These are phyloP conservation scores for Inonotus hispidus DNA, from an alignment of 1,284 basidiomycete species.

Conservation along the genomic window DNA sequence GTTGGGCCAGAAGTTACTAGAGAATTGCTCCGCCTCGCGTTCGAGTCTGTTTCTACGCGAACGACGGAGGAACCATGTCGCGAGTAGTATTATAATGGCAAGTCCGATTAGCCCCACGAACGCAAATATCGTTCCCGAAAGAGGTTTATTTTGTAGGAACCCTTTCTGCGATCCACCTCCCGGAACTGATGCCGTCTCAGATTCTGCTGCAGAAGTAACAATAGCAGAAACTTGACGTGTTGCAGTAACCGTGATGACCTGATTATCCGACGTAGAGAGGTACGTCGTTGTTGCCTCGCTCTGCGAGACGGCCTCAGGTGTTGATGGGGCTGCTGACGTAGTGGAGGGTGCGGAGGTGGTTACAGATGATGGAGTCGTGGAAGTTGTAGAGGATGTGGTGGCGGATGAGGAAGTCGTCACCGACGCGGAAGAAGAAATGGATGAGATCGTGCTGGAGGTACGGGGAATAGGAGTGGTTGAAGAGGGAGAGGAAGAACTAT, in stretches of 20 bases:
- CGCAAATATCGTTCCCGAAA: constrained; percentile 52
- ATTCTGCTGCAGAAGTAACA: constrained; percentile 5
- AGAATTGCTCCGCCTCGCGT: constrained; percentile 21
- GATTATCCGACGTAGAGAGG: constrained; percentile 21
- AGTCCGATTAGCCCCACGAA: constrained; percentile 48
- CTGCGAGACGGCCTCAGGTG: constrained; percentile 6
- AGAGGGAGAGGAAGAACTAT: constrained; percentile 4
- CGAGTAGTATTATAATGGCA: constrained; percentile 38
- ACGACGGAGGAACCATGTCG: constrained; percentile 45
- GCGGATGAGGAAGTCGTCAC: background rate
- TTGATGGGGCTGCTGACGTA: background rate
- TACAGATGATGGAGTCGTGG: constrained; percentile 17
- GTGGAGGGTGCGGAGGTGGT: constrained; percentile 19
- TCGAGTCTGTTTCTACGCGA: constrained; percentile 41
- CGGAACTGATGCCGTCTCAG: constrained; percentile 14
- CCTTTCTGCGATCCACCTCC: constrained; percentile 25
- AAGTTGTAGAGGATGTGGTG: constrained; percentile 24
- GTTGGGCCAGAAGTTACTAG: constrained; percentile 1
- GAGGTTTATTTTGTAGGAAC: constrained; percentile 59
- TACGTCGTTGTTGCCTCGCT: constrained; percentile 8
- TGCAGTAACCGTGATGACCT: constrained; percentile 27
- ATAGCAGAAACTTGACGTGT: constrained; percentile 21
- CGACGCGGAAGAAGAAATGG: constrained; percentile 6
- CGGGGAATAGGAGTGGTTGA: background rate
- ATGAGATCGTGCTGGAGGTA: background rate